These are phyloP conservation scores for Neurospora terricola DNA, from an alignment of 495 filamentous ascomycete species.

Conservation along the genomic window DNA sequence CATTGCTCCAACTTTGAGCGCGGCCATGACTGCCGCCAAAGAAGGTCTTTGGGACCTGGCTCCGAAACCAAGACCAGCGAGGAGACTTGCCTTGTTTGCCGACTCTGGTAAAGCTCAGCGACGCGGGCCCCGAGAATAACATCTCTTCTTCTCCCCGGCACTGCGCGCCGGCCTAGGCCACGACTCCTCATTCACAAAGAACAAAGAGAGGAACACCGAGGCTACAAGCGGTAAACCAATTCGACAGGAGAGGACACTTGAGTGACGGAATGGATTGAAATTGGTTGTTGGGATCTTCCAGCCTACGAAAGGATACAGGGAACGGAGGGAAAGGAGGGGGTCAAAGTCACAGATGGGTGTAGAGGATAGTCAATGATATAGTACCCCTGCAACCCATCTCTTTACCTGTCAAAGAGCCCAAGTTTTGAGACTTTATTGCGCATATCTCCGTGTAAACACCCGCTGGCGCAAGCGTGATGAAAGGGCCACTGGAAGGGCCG, in stretches of 20 bases:
- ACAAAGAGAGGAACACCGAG: background rate
- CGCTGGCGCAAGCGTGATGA: background rate
- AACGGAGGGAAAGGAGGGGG: background rate
- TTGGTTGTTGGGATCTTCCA: background rate
- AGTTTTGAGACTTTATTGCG: background rate
- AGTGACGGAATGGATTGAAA: background rate
- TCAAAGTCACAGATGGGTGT: background rate
- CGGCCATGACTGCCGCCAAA: background rate
- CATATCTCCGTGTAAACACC: background rate
- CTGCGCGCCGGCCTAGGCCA: no score
- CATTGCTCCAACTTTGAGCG: background rate
- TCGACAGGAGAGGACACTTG: background rate
- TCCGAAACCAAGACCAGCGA: background rate
- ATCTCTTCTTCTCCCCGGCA: background rate
- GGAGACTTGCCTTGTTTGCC: background rate
- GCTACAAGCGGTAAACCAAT: background rate
- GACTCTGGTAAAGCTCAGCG: background rate
- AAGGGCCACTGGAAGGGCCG: background rate
- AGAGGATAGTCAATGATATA: background rate
- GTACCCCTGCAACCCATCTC: no score
- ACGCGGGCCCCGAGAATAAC: no score
- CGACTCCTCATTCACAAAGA: background rate
- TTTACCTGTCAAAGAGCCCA: background rate
- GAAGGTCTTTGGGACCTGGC: background rate
- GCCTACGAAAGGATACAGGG: background rate